Percentiles rank a stretch among this genome's conserved stretches.
Evolutionary conservation across 441 rosid genomes (phyloP).

Genomic region (Euphorbia celastroides): DNA sequence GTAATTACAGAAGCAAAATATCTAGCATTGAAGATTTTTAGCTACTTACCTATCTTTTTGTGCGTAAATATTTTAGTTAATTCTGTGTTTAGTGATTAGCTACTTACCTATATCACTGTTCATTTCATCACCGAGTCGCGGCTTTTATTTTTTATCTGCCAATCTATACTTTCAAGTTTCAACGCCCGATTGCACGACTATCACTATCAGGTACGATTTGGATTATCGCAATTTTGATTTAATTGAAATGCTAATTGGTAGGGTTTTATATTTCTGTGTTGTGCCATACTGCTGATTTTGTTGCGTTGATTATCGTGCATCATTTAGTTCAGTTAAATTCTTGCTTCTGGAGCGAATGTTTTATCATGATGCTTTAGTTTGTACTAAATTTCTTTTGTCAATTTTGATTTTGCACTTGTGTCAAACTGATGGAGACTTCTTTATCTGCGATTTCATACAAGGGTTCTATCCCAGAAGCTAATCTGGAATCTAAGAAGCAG

Average conservation of each 20-base stretch:
- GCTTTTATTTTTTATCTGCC: background rate
- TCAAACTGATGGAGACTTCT: constrained; percentile 51
- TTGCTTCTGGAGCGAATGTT: background rate
- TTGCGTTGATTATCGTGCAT: background rate
- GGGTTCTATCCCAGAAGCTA: constrained; percentile 71
- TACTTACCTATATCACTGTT: background rate
- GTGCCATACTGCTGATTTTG: background rate
- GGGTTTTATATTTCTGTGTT: background rate
- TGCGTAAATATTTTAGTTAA: too few relatives aligned
- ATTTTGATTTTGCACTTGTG: background rate
- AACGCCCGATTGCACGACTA: background rate
- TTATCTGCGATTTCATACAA: constrained; percentile 48
- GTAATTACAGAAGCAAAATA: too few relatives aligned
- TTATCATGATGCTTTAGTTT: background rate
- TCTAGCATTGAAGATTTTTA: too few relatives aligned
- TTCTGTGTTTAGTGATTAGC: background rate
- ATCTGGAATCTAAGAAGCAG: constrained; percentile 51
- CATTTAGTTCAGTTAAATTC: background rate
- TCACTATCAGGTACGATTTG: background rate
- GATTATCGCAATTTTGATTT: background rate
- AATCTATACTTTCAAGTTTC: background rate
- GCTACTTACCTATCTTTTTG: too few relatives aligned
- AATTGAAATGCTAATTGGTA: background rate
- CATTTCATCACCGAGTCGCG: background rate
- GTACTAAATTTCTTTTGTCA: background rate